Conservation (phyloP, 2,329 filamentous ascomycete genomes). For the Stenocarpella maydis region DNA sequence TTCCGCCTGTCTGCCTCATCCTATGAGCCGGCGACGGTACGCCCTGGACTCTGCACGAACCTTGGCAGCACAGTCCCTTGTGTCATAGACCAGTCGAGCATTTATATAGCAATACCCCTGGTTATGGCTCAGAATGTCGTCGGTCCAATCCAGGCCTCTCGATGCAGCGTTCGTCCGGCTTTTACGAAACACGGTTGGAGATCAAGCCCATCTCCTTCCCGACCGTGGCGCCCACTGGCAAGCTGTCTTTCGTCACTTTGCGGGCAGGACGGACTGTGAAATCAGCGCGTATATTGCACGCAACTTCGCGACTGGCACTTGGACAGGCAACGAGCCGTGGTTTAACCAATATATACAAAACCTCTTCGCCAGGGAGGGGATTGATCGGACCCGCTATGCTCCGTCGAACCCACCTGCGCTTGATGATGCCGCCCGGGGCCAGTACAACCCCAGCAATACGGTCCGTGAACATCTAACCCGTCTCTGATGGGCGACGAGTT, state of each 20-base stretch:
- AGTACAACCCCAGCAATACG: not conserved
- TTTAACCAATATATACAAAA: constrained; percentile 27
- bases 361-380: constrained; percentile 26
- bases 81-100: not conserved
- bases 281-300: constrained; percentile 4
- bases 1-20: constrained; percentile 2
- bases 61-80: not conserved
- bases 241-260: not conserved
- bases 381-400: not conserved
- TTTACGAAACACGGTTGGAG: not conserved
- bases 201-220: not conserved
- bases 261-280: not conserved
- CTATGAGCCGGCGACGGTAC: constrained; percentile 7
- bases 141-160: not conserved
- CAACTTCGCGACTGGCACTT: not conserved
- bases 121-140: constrained; percentile 13
- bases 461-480: not conserved
- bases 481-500: not conserved
- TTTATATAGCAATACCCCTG: not conserved
- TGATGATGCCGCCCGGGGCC: not conserved
- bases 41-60: not conserved
- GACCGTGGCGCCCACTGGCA: not conserved
- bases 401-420: not conserved
- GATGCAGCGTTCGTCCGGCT: not conserved
- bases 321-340: not conserved